Conservation (phyloP, 768 basidiomycete species). For the Sporobolomyces roseus region DNA sequence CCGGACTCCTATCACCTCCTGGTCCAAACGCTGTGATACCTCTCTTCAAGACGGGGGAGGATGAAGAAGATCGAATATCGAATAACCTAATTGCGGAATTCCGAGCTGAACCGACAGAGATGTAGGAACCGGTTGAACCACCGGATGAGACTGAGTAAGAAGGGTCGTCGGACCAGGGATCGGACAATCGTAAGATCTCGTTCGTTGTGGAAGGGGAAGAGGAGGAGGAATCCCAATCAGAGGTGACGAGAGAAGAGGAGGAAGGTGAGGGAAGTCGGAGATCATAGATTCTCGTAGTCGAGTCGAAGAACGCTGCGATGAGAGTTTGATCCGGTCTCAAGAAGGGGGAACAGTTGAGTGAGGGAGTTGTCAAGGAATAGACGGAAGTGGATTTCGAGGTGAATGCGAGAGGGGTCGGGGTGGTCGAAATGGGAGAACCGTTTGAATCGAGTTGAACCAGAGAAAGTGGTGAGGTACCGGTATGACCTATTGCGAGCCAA, state of each 20-base stretch:
- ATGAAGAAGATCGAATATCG: conserved; percentile 12
- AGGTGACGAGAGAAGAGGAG: background rate
- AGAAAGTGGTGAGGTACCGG: background rate
- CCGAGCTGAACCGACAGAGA: conserved; percentile 22
- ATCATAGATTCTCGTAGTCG: conserved; percentile 26
- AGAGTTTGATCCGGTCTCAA: conserved; percentile 13
- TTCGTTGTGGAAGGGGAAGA: background rate
- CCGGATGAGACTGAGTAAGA: conserved; percentile 12
- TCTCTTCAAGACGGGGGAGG: background rate
- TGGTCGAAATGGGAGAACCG: background rate
- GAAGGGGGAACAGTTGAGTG: background rate
- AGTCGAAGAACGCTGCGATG: conserved; percentile 29
- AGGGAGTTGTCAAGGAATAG: conserved; percentile 19
- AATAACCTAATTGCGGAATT: conserved; percentile 27
- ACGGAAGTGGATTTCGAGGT: conserved; percentile 15
- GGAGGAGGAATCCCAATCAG: background rate
- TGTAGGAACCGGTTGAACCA: background rate
- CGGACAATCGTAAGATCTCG: conserved; percentile 15
- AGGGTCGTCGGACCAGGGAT: conserved; percentile 33
- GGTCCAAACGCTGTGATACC: conserved; percentile 25
- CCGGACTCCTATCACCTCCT: conserved; percentile 10
- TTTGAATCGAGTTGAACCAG: conserved; percentile 16
- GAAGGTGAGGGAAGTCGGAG: conserved; percentile 1
- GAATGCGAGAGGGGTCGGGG: background rate
- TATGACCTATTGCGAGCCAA: conserved; percentile 30